phyloP scores from a whole-genome alignment of 495 filamentous ascomycete genomes.

The Podospora conica region DNA sequence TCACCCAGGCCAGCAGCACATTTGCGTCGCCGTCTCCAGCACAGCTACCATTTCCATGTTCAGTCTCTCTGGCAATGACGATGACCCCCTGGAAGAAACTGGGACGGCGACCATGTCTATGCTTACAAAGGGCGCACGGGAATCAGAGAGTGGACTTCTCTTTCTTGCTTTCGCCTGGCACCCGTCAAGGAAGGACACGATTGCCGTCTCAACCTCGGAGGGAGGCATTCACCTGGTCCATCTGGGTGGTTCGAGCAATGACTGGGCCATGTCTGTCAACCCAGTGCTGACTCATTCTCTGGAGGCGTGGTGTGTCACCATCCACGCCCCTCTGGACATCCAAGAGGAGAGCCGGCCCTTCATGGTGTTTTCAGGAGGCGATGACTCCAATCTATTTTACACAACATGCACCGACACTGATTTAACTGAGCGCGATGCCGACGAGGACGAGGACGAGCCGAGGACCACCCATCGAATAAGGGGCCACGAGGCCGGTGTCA shows the following conservation, averaged over 20 bases:
- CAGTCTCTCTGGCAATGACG: constrained; percentile 28
- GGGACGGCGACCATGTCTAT: constrained; percentile 23
- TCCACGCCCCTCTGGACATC: constrained; percentile 27
- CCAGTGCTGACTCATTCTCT: constrained; percentile 42
- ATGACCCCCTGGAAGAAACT: constrained; percentile 28
- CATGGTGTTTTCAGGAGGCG: constrained; percentile 59
- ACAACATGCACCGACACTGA: constrained; percentile 19
- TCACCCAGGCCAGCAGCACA: constrained; percentile 32
- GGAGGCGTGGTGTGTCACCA: constrained; percentile 64
- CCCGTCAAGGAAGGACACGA: constrained; percentile 40
- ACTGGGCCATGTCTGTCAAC: constrained; percentile 18
- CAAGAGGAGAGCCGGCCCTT: constrained; percentile 9
- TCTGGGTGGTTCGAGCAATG: constrained; percentile 24
- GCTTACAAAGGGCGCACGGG: constrained; percentile 15
- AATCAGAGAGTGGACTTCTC: constrained; percentile 48
- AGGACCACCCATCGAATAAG: constrained; percentile 34
- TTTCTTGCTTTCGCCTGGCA: constrained; percentile 69
- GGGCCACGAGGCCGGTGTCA: constrained; percentile 77
- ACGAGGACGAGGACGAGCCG: constrained; percentile 34
- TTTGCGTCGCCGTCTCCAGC: constrained; percentile 67
- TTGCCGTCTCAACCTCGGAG: constrained; percentile 65
- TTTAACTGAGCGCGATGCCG: constrained; percentile 25
- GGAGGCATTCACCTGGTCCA: constrained; percentile 51
- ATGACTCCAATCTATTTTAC: constrained; percentile 51
- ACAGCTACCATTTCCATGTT: constrained; percentile 64